phyloP scores from a whole-genome alignment of 179 eudicot species.

The Sideroxylon spinosum region DNA sequence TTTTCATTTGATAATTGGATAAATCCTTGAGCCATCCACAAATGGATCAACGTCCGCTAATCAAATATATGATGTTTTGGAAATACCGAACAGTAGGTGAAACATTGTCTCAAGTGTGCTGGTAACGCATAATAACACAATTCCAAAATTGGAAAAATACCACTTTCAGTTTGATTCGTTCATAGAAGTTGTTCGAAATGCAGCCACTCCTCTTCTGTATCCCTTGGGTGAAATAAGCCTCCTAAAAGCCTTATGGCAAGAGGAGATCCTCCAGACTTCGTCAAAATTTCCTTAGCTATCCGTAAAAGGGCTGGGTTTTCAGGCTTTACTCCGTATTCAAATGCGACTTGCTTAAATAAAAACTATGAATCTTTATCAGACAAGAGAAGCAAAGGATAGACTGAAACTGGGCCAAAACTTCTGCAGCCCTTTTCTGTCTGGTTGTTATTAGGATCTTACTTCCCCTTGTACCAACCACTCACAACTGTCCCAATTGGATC shows the following conservation, averaged over 20 bases:
- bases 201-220: slow-evolving; percentile 16
- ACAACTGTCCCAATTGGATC: not conserved
- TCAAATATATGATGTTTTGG: slow-evolving; percentile 14
- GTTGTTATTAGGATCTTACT: slow-evolving; percentile 27
- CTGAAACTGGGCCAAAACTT: not conserved
- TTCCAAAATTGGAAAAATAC: slow-evolving; percentile 20
- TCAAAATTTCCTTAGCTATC: slow-evolving; percentile 24
- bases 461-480: slow-evolving; percentile 4
- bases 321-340: slow-evolving; percentile 11
- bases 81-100: slow-evolving; percentile 22
- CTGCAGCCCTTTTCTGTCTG: slow-evolving; percentile 5
- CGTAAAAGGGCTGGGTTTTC: not conserved
- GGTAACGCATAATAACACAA: slow-evolving; percentile 25
- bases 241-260: slow-evolving; percentile 24
- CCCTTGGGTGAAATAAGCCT: slow-evolving; percentile 8
- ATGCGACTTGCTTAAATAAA: slow-evolving; percentile 22
- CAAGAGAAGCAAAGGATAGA: slow-evolving; percentile 20
- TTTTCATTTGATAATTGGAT: not conserved
- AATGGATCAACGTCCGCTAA: slow-evolving; percentile 14
- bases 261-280: slow-evolving; percentile 26
- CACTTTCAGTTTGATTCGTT: not conserved
- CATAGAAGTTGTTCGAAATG: slow-evolving; percentile 10
- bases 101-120: slow-evolving; percentile 18
- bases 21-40: slow-evolving; percentile 31
- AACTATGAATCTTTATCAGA: slow-evolving; percentile 27